Conservation (phyloP, 306 rosid species). For the Quercus suber region DNA sequence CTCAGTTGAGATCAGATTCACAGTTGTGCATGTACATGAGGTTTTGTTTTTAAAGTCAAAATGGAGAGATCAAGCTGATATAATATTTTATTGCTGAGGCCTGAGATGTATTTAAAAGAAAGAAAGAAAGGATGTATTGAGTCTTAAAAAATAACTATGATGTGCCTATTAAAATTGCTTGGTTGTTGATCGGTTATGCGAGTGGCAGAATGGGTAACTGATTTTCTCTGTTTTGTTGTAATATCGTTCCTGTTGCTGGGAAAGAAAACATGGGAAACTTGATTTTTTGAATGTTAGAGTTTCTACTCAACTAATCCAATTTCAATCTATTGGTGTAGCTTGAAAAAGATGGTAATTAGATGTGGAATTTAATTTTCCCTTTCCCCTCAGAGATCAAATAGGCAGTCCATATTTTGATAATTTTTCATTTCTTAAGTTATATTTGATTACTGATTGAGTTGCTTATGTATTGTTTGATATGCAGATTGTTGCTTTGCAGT, state of each 20-base stretch:
- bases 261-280: background rate
- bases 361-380: background rate
- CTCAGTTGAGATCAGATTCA: too few relatives aligned
- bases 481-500: conserved; percentile 80
- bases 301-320: background rate
- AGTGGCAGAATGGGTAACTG: background rate
- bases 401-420: background rate
- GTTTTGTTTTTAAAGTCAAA: too few relatives aligned
- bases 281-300: background rate
- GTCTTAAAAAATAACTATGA: too few relatives aligned
- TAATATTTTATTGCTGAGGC: too few relatives aligned
- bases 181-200: background rate
- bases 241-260: background rate
- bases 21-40: too few relatives aligned
- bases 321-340: background rate
- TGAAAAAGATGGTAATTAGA: background rate
- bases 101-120: too few relatives aligned
- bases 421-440: background rate
- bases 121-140: too few relatives aligned
- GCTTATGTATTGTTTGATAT: background rate
- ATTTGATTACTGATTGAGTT: background rate
- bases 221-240: background rate
- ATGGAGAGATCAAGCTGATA: too few relatives aligned
- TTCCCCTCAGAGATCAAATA: background rate
- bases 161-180: too few relatives aligned